A percentile compares a stretch with the other conserved stretches of the same genome.
phyloP scores from a whole-genome alignment of 148 eudicot species.

The Dysphania ambrosioides region DNA sequence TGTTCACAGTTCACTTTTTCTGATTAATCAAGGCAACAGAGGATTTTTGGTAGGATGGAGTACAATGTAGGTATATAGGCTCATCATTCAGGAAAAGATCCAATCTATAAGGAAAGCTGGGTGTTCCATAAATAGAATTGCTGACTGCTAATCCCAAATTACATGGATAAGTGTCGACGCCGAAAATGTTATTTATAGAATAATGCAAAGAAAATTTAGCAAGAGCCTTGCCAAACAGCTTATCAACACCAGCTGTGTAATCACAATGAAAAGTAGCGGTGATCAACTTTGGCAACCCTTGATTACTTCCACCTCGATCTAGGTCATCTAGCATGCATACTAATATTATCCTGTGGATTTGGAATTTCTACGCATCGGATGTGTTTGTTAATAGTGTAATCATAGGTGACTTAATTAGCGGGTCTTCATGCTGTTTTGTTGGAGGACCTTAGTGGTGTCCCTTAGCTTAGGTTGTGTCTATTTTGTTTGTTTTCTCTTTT shows the following conservation, averaged over 20 bases:
- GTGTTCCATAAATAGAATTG: background rate
- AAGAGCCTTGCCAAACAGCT: background rate
- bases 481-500: no score
- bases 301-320: background rate
- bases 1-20: background rate
- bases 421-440: no score
- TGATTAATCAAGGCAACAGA: background rate
- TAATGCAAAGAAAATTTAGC: background rate
- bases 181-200: slow-evolving; percentile 11
- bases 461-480: no score
- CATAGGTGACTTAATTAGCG: no score
- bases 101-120: background rate
- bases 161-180: slow-evolving; percentile 1
- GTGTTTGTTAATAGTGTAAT: background rate
- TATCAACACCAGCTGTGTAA: background rate
- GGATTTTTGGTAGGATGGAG: background rate
- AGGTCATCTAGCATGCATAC: background rate
- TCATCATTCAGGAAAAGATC: slow-evolving; percentile 11
- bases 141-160: slow-evolving; percentile 2
- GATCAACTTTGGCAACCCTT: background rate
- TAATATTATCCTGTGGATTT: background rate
- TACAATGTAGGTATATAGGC: background rate
- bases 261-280: background rate
- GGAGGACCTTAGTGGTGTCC: no score
- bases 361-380: background rate